Conservation (phyloP, 1,284 basidiomycete genomes). For the Leccinum subfulvum region DNA sequence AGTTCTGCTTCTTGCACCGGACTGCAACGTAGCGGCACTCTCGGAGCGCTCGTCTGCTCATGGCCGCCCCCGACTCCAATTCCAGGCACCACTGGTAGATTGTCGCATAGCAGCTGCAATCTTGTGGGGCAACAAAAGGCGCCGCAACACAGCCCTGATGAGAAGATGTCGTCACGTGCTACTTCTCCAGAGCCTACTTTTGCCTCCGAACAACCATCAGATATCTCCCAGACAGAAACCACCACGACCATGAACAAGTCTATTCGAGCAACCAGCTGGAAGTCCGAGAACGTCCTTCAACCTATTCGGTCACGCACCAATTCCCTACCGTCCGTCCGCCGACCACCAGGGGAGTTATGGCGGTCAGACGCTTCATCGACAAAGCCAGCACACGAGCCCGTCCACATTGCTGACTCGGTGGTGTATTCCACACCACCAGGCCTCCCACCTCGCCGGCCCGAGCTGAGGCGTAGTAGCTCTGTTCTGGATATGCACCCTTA, state of each 20-base stretch:
- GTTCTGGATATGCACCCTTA: constrained; percentile 2
- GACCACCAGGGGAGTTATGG: constrained; percentile 25
- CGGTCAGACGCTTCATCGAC: constrained; percentile 12
- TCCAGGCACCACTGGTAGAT: not conserved
- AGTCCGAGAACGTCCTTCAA: constrained; percentile 20
- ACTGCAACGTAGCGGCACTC: constrained; percentile 11
- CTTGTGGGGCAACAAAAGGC: constrained; percentile 4
- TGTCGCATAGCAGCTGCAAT: constrained; percentile 3
- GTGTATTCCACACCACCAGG: constrained; percentile 20
- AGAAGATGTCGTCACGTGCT: constrained; percentile 10
- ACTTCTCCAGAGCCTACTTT: constrained; percentile 7
- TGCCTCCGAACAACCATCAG: constrained; percentile 9
- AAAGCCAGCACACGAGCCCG: constrained; percentile 1
- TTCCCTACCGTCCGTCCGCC: constrained; percentile 16
- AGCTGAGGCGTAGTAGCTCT: constrained; percentile 9
- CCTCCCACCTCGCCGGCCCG: constrained; percentile 13
- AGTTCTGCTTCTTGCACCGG: constrained; percentile 7
- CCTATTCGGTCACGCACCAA: constrained; percentile 17
- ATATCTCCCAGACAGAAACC: constrained; percentile 1
- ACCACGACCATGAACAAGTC: constrained; percentile 10
- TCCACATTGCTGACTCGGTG: constrained; percentile 1
- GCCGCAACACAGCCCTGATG: constrained; percentile 13
- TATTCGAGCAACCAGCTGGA: constrained; percentile 15
- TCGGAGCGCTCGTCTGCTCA: constrained; percentile 15
- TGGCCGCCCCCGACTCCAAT: constrained; percentile 27